Conservation (phyloP, 768 basidiomycete species). For the Termitomyces sp. region DNA sequence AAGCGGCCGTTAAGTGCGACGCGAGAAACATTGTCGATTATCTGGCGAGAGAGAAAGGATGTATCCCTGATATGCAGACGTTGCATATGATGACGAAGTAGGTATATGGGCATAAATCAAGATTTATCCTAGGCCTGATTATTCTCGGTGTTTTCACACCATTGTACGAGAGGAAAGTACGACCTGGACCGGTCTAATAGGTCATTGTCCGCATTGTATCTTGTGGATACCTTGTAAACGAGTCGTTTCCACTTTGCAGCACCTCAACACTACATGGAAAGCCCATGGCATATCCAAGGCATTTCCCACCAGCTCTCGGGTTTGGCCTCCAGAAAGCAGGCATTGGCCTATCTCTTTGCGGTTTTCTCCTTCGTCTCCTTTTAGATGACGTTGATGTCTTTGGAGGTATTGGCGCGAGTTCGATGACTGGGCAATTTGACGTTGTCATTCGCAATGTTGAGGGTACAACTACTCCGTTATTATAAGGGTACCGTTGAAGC, state of each 20-base stretch:
- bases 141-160: neutral
- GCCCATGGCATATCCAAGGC: conserved; percentile 38
- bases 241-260: conserved; percentile 10
- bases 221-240: conserved; percentile 9
- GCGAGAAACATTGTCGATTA: conserved; percentile 72
- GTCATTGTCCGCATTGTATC: conserved; percentile 14
- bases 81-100: conserved; percentile 23
- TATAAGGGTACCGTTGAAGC: conserved; percentile 29
- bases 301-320: conserved; percentile 29
- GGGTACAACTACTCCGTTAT: conserved; percentile 6
- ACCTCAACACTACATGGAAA: conserved; percentile 26
- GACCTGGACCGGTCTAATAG: neutral
- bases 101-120: neutral
- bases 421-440: conserved; percentile 19
- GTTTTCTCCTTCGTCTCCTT: conserved; percentile 14
- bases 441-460: neutral
- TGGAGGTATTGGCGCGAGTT: conserved; percentile 6
- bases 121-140: neutral
- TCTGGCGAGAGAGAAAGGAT: conserved; percentile 62
- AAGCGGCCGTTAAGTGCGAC: conserved; percentile 53
- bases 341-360: conserved; percentile 20
- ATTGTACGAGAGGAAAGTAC: neutral
- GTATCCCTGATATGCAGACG: conserved; percentile 70
- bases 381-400: conserved; percentile 1
- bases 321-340: conserved; percentile 39